Base-by-base conservation (phyloP, 2,329 filamentous ascomycete genomes). In the Dactylellina sp. region DNA sequence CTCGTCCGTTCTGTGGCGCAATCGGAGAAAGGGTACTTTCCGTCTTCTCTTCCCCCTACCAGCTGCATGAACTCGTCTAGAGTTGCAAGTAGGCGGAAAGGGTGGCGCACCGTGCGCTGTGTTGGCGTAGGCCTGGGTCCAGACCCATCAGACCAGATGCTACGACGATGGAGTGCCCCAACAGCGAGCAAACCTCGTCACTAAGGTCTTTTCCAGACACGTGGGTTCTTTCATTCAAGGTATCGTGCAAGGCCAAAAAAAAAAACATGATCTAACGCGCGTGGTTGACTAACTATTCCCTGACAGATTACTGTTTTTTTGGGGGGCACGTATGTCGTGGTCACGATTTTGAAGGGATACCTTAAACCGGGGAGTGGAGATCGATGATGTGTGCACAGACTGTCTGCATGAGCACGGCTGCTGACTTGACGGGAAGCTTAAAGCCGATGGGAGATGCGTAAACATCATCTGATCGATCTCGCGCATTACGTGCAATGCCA, bases 401-500 rank as follows among this genome's bases (percentile, higher is more conserved):
- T 53, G 49, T 28, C 18, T 53, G 49, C 35, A 35, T 6, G 32
- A 4, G 25, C 53, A 57, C 53, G 53, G 53, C 53, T 57, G 53
- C 53, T 57, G 53, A 57, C 53, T 57, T 40, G 37, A 44, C 53
- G 53, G 53, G 53, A 57, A 44, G 37, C 37, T 55, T 40, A 50
- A 55, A 55, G 50, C 35, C 28, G 50, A 53, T 53, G 25, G 6
- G 37, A 12, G 53, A 18, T 57, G 53, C 53, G 53, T 44, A 28
- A 57, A 57, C 53, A 57, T 57, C 53, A 57, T 42, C 35, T 57
- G 53, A 57, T 57, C 37, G 53, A 57, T 57, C 53, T 56, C 52
- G 18, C 42, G 35, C 52, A 42, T 35, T n/a, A n/a, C n/a, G 11
- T 6, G 18, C 3, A 3, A 5, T 1, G 12, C 25, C 5, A 32